Evolutionary conservation across 2,329 filamentous ascomycete genomes (phyloP).

Genomic region (Boeremia exigua): DNA sequence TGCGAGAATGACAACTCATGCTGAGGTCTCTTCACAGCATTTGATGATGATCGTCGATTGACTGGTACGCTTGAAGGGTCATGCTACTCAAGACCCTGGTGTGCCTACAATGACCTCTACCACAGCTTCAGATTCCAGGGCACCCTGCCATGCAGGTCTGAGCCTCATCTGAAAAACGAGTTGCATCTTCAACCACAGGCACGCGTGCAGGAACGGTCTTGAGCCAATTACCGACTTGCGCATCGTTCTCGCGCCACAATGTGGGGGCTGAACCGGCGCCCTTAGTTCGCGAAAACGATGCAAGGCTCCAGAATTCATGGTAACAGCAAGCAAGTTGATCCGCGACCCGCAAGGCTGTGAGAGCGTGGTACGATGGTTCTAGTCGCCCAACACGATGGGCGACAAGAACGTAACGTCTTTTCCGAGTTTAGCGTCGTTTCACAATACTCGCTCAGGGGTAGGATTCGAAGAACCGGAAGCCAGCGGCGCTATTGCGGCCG

Average conservation of each 20-base stretch:
- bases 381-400: slow-evolving; percentile 34
- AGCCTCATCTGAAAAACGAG: slow-evolving; percentile 10
- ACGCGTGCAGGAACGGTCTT: slow-evolving; percentile 34
- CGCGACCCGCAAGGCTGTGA: slow-evolving; percentile 19
- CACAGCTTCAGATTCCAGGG: slow-evolving; percentile 3
- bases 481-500: slow-evolving; percentile 37
- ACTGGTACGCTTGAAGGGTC: background rate
- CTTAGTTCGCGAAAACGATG: slow-evolving; percentile 18
- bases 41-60: slow-evolving; percentile 8
- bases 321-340: slow-evolving; percentile 31
- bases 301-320: slow-evolving; percentile 23
- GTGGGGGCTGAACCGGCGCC: slow-evolving; percentile 6
- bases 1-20: slow-evolving; percentile 14
- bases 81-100: background rate
- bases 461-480: slow-evolving; percentile 25
- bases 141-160: slow-evolving; percentile 4
- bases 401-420: slow-evolving; percentile 32
- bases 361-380: slow-evolving; percentile 23
- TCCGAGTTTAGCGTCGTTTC: slow-evolving; percentile 36
- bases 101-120: background rate
- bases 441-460: slow-evolving; percentile 28
- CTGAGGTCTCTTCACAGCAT: background rate
- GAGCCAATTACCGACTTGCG: slow-evolving; percentile 28
- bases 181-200: slow-evolving; percentile 10
- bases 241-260: slow-evolving; percentile 12